Percentiles rank a stretch among this genome's conserved stretches.
Evolutionary conservation across 495 filamentous ascomycete species (phyloP).

Genomic region (Hypoxylon intermedium): DNA sequence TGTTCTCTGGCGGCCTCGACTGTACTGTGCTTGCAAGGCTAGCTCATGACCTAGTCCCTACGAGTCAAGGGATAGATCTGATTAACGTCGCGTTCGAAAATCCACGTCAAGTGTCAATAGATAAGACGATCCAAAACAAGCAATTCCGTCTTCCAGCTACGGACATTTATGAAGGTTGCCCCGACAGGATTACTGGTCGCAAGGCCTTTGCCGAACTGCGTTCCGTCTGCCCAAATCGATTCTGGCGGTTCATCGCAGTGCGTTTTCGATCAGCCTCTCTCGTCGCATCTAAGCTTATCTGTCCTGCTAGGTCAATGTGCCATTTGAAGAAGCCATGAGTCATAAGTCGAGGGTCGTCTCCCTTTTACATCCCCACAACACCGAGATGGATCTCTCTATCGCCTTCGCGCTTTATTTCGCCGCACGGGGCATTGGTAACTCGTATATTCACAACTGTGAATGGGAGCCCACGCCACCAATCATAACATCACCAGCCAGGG

Average conservation of each 20-base stretch:
- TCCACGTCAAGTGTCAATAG: constrained; percentile 60
- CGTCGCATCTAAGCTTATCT: constrained; percentile 14
- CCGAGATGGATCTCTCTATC: constrained; percentile 99
- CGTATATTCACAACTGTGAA: constrained; percentile 35
- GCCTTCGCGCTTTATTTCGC: constrained; percentile 92
- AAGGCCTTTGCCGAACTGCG: constrained; percentile 76
- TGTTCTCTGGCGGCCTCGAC: constrained; percentile 95
- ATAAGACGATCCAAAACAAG: constrained; percentile 20
- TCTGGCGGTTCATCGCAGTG: constrained; percentile 79
- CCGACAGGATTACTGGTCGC: constrained; percentile 86
- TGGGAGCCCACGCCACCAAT: constrained; percentile 55
- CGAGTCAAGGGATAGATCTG: constrained; percentile 75
- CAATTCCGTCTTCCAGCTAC: constrained; percentile 12
- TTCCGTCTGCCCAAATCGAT: constrained; percentile 70
- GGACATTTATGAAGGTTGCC: constrained; percentile 78
- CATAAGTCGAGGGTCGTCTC: constrained; percentile 73
- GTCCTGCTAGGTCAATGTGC: constrained; percentile 72
- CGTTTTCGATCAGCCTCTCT: constrained; percentile 18
- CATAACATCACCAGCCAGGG: constrained; percentile 70
- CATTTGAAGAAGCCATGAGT: constrained; percentile 73
- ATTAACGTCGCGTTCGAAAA: constrained; percentile 98
- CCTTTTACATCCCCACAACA: constrained; percentile 91
- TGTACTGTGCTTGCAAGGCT: constrained; percentile 87
- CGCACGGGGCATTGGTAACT: constrained; percentile 72
- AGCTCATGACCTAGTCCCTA: constrained; percentile 77